phyloP scores from a whole-genome alignment of 2,329 filamentous ascomycete species.

The Alternaria sp. region DNA sequence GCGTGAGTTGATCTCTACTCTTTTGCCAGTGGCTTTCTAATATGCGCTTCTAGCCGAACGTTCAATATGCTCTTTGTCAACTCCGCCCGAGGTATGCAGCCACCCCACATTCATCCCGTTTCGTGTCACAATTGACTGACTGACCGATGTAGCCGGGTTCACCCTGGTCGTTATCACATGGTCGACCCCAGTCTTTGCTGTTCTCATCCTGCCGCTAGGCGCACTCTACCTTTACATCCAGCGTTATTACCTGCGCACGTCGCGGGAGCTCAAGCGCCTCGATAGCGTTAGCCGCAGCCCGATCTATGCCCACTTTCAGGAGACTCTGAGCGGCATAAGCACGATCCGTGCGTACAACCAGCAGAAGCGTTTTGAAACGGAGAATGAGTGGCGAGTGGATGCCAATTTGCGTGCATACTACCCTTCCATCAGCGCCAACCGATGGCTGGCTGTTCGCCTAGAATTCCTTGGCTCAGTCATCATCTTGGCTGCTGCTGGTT shows the following conservation, averaged over 20 bases:
- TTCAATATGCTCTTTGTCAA: conserved; percentile 85
- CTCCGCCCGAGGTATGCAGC: conserved; percentile 57
- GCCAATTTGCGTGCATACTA: conserved; percentile 94
- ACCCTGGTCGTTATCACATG: conserved; percentile 86
- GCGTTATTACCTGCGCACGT: conserved; percentile 95
- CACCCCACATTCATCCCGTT: conserved; percentile 17
- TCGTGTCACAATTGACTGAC: conserved; percentile 37
- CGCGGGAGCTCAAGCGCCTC: conserved; percentile 92
- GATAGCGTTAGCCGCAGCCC: conserved; percentile 96
- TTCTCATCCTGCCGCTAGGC: conserved; percentile 81
- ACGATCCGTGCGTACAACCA: conserved; percentile 96
- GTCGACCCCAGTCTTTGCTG: conserved; percentile 80
- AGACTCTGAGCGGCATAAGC: conserved; percentile 90
- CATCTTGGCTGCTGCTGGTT: conserved; percentile 84
- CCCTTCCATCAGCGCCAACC: conserved; percentile 86
- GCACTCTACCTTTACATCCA: conserved; percentile 91
- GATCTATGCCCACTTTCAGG: conserved; percentile 98
- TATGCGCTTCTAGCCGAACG: conserved; percentile 65
- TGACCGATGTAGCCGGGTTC: conserved; percentile 64
- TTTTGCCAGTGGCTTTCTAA: conserved; percentile 34
- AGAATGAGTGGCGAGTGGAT: conserved; percentile 98
- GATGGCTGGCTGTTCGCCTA: conserved; percentile 93
- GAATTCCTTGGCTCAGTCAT: conserved; percentile 96
- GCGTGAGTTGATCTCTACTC: conserved; percentile 60
- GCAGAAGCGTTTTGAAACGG: conserved; percentile 82